Base-by-base conservation (phyloP, 2,329 filamentous ascomycete genomes). In the Fusarium sp. region DNA sequence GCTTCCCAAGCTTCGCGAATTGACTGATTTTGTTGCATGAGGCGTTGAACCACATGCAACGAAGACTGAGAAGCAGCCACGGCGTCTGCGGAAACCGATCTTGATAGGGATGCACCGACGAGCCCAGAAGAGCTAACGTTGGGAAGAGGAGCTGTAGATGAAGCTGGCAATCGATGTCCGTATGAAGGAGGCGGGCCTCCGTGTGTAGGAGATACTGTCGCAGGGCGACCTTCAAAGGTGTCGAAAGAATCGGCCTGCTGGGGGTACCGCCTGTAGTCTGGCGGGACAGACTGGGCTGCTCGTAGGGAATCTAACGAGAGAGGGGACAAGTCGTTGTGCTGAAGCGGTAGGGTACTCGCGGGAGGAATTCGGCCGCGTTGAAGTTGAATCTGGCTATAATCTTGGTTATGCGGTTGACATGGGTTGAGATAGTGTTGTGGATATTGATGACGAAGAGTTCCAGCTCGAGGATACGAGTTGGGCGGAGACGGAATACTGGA, bases 1-100 rank as follows among this genome's bases (percentile, higher is more conserved):
- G 83, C 83, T 71, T 85, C 84, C 85, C 85, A 87, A 22, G 82
- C 84, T 62, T 86, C 84, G 25, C 82, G 78, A 43, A 84, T 83
- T 29, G 80, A 72, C 32, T 77, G 72, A 67, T 83, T 83, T 68
- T 84, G 83, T 63, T 82, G 80, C 25, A 81, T 73, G 15, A 84
- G 77, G 7, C 80, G 80, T 41, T 80, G 81, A 29, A 84, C 78
- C 29, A 82, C 78, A 43, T 80, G 78, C 27, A 74, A 65, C 4
- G 80, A 78, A 18, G 77, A 74, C 51, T 75, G 77, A 24, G 77
- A 77, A 29, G 79, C 75, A 8, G 71, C 72, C 16, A 74, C 74
- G 40, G 75, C 73, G 66, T 79, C 77, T 30, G 77, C 75, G 10
- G 78, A 78, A 47, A 78, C 65, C 20, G 76, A 75, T 59, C 74